A percentile compares a stretch with the other conserved stretches of the same genome.
Evolutionary conservation across 1,284 basidiomycete species (phyloP).

Genomic region (Kwoniella shivajii): DNA sequence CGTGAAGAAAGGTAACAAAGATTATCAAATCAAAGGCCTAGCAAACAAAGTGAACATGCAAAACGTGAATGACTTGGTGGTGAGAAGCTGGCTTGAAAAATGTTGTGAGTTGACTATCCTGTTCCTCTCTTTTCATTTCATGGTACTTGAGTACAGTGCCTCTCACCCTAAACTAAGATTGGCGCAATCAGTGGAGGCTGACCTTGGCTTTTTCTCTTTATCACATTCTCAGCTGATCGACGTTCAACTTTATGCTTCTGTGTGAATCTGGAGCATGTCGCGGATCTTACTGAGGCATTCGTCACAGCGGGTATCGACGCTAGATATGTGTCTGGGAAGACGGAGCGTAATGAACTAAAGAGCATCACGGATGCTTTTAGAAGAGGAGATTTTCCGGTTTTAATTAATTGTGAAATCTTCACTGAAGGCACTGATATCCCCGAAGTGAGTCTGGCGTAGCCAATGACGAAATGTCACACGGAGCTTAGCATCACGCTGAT

Average conservation of each 20-base stretch:
- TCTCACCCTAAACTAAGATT: too few species aligned
- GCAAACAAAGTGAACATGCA: background rate
- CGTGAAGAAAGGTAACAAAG: background rate
- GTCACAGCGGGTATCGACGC: background rate
- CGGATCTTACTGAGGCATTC: background rate
- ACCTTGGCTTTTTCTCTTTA: background rate
- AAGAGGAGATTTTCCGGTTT: background rate
- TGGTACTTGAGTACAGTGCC: background rate
- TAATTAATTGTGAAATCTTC: background rate
- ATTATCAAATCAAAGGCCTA: background rate
- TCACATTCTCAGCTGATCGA: background rate
- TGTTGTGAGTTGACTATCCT: background rate
- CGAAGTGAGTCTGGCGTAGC: background rate
- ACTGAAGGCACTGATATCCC: constrained; percentile 3
- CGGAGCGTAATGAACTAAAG: background rate
- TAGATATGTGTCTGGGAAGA: background rate
- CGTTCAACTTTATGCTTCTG: background rate
- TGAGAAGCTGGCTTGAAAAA: background rate
- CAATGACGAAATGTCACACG: too few species aligned
- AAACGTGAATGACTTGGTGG: background rate
- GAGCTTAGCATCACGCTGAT: background rate
- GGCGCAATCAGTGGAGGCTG: too few species aligned
- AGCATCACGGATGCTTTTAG: background rate
- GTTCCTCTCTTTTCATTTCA: background rate
- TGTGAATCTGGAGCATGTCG: background rate